Percentiles rank a stretch among this genome's conserved stretches.
phyloP scores from a whole-genome alignment of 1,284 basidiomycete species.

The Takashimella koratensis region DNA sequence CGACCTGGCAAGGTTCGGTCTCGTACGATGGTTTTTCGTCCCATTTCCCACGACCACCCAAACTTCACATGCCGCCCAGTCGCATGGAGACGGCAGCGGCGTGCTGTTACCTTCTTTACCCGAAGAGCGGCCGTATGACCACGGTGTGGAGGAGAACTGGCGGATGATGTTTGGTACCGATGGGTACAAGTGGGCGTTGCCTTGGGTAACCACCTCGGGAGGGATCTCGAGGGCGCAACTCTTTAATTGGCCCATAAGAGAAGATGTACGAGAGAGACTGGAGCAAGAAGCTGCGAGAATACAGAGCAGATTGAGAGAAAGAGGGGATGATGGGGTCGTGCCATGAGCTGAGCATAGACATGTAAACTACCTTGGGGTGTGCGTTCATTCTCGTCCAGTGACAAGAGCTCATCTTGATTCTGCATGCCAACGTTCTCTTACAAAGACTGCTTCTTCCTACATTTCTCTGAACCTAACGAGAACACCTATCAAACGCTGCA shows the following conservation, averaged over 20 bases:
- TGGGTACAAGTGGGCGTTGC: constrained; percentile 27
- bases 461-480: too few relatives aligned
- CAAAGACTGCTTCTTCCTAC: too few relatives aligned
- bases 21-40: constrained; percentile 29
- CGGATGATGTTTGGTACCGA: constrained; percentile 22
- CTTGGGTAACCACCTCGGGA: constrained; percentile 25
- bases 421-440: too few relatives aligned
- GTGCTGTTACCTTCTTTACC: constrained; percentile 15
- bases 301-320: too few relatives aligned
- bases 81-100: constrained; percentile 12
- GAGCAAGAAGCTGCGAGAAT: background rate
- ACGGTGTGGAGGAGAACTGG: constrained; percentile 23
- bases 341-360: too few relatives aligned
- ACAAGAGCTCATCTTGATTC: too few relatives aligned
- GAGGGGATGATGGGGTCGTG: too few relatives aligned
- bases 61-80: background rate
- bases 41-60: constrained; percentile 7
- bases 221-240: constrained; percentile 18
- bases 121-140: constrained; percentile 30
- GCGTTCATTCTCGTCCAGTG: too few relatives aligned
- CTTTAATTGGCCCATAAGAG: constrained; percentile 27
- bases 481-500: too few relatives aligned
- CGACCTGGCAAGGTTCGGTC: constrained; percentile 16
- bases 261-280: background rate
- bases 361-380: too few relatives aligned